Conservation (phyloP, 495 filamentous ascomycete species). For the Penicillium chermesinum region DNA sequence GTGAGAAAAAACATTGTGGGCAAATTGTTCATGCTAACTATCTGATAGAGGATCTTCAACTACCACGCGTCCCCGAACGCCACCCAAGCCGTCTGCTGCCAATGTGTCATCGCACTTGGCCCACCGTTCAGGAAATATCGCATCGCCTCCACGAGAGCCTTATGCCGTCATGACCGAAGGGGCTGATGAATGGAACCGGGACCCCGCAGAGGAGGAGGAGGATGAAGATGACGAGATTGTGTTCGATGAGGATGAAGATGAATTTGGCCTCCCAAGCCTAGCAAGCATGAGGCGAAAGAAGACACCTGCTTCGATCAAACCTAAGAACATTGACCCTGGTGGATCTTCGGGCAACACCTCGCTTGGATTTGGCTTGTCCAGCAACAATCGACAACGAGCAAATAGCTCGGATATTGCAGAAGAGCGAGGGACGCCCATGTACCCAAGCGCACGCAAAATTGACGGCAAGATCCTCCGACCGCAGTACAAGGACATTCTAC, state of each 20-base stretch:
- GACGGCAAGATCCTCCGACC: slow-evolving; percentile 94
- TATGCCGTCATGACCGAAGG: slow-evolving; percentile 76
- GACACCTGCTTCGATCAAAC: slow-evolving; percentile 36
- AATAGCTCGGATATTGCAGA: slow-evolving; percentile 89
- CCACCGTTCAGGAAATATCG: slow-evolving; percentile 46
- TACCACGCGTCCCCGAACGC: slow-evolving; percentile 57
- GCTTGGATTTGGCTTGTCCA: slow-evolving; percentile 27
- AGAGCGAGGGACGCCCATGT: slow-evolving; percentile 79
- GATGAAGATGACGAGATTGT: slow-evolving; percentile 64
- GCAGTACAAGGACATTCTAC: slow-evolving; percentile 93
- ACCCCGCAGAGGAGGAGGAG: slow-evolving; percentile 49
- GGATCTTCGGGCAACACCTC: slow-evolving; percentile 24
- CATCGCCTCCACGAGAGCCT: slow-evolving; percentile 59
- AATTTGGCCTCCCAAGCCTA: slow-evolving; percentile 88
- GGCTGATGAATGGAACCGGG: slow-evolving; percentile 68
- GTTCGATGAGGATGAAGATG: slow-evolving; percentile 85
- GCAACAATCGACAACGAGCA: slow-evolving; percentile 45
- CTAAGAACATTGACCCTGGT: slow-evolving; percentile 43
- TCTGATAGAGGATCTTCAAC: slow-evolving; percentile 46
- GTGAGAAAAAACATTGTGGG: slow-evolving; percentile 30
- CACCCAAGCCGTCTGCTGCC: slow-evolving; percentile 45
- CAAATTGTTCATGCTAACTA: slow-evolving; percentile 11
- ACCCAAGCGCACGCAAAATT: slow-evolving; percentile 78
- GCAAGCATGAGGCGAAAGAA: slow-evolving; percentile 77
- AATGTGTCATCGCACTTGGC: slow-evolving; percentile 44